Evolutionary conservation across 768 basidiomycete genomes (phyloP).

Genomic region (Hygrocybe punicea): DNA sequence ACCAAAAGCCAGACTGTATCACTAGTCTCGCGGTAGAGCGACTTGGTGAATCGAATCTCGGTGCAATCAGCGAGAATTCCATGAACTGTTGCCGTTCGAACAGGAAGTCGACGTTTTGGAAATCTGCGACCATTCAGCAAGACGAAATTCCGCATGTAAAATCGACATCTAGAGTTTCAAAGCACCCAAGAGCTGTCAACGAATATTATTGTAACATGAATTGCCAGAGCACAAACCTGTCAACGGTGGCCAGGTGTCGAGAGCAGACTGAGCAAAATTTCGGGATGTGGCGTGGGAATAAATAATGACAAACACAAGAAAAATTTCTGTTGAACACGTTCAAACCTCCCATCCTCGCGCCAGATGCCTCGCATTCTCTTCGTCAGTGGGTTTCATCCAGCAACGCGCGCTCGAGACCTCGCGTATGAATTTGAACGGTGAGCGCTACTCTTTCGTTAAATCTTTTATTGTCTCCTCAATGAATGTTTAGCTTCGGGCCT

Average conservation of each 20-base stretch:
- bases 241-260: too few relatives aligned
- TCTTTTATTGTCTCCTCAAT: not conserved
- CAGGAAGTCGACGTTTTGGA: not conserved
- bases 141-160: not conserved
- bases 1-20: slow-evolving; percentile 46
- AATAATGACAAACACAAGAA: not conserved
- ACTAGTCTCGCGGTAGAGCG: slow-evolving; percentile 31
- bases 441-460: slow-evolving; percentile 1
- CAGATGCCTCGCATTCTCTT: slow-evolving; percentile 77
- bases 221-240: too few relatives aligned
- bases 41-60: slow-evolving; percentile 19
- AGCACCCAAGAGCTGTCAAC: too few relatives aligned
- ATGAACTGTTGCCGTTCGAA: not conserved
- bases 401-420: slow-evolving; percentile 79
- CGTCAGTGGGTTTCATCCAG: slow-evolving; percentile 79
- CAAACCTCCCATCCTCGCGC: not conserved
- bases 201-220: too few relatives aligned
- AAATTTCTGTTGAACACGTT: not conserved
- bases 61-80: not conserved
- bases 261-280: too few relatives aligned
- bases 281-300: slow-evolving; percentile 3
- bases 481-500: slow-evolving; percentile 62
- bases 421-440: slow-evolving; percentile 87
- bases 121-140: not conserved
- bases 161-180: not conserved